These are phyloP conservation scores for Noccaea caerulescens DNA, from an alignment of 345 rosid species.

Conservation along the genomic window DNA sequence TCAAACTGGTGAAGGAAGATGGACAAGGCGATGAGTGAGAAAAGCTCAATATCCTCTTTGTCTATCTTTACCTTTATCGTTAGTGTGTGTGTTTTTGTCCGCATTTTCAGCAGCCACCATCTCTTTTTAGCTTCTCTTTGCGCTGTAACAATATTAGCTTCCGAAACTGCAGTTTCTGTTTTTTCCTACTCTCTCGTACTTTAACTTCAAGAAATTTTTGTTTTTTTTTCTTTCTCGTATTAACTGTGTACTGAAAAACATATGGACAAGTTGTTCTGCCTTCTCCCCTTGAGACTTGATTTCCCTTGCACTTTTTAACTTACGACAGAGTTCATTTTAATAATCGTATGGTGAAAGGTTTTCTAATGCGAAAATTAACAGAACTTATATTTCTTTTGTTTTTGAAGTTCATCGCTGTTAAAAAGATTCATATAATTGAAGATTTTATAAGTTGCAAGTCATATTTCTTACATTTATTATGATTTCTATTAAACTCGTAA, in stretches of 20 bases:
- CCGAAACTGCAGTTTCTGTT: conserved; percentile 25
- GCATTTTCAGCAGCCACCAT: conserved; percentile 3
- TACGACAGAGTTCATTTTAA: not conserved
- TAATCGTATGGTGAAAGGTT: no score
- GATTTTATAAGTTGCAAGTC: no score
- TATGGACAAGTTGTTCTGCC: not conserved
- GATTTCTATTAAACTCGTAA: no score
- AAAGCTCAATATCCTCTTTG: conserved; percentile 5
- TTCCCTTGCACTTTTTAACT: not conserved
- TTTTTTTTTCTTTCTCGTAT: not conserved
- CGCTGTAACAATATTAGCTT: conserved; percentile 21
- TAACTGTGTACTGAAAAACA: not conserved
- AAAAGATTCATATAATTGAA: no score
- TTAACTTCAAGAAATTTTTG: not conserved
- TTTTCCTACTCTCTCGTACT: not conserved
- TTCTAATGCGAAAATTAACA: no score
- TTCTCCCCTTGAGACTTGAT: not conserved
- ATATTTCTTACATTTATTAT: no score
- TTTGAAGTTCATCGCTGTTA: no score
- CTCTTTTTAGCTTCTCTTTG: conserved; percentile 18
- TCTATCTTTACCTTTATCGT: not conserved
- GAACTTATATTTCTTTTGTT: no score
- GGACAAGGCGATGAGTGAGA: conserved; percentile 60
- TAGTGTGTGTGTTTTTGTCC: conserved; percentile 35
- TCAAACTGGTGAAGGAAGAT: conserved; percentile 91